A percentile compares a stretch with the other conserved stretches of the same genome.
phyloP scores from a whole-genome alignment of 2,329 filamentous ascomycete genomes.

The Simplicillium sp. region DNA sequence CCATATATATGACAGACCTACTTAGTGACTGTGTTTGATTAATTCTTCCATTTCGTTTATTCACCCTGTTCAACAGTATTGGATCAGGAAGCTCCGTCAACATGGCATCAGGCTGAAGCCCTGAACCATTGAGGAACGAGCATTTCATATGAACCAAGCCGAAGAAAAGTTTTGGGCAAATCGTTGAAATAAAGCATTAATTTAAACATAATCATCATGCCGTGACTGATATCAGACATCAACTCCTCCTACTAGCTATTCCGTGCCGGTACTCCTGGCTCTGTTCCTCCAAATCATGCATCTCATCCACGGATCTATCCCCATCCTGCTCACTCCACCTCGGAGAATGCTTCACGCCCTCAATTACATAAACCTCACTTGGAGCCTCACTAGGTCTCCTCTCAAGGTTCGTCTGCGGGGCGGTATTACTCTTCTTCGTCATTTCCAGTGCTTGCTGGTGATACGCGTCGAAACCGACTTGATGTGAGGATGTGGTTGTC shows the following conservation, averaged over 20 bases:
- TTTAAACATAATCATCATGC: neutral
- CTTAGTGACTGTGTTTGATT: no score
- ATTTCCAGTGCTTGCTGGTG: conserved; percentile 3
- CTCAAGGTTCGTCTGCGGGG: neutral
- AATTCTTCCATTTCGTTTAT: no score
- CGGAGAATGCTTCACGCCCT: conserved; percentile 16
- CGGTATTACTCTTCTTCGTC: conserved; percentile 2
- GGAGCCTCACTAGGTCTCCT: conserved; percentile 12
- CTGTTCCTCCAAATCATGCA: conserved; percentile 21
- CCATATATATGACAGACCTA: no score
- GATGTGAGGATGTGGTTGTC: conserved; percentile 9
- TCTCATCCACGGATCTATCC: conserved; percentile 16
- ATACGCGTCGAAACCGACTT: conserved; percentile 11
- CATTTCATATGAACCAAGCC: no score
- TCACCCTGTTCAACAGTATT: no score
- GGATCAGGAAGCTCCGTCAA: no score
- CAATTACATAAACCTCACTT: conserved; percentile 26
- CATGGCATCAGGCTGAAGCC: no score
- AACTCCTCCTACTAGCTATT: neutral
- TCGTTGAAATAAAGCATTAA: neutral
- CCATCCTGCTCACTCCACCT: conserved; percentile 12
- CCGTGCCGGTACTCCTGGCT: conserved; percentile 15
- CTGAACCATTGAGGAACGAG: no score
- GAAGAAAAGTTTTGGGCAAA: neutral
- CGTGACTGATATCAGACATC: neutral